These are phyloP conservation scores for Leccinum subtestaceum DNA, from an alignment of 768 basidiomycete genomes.

Conservation along the genomic window DNA sequence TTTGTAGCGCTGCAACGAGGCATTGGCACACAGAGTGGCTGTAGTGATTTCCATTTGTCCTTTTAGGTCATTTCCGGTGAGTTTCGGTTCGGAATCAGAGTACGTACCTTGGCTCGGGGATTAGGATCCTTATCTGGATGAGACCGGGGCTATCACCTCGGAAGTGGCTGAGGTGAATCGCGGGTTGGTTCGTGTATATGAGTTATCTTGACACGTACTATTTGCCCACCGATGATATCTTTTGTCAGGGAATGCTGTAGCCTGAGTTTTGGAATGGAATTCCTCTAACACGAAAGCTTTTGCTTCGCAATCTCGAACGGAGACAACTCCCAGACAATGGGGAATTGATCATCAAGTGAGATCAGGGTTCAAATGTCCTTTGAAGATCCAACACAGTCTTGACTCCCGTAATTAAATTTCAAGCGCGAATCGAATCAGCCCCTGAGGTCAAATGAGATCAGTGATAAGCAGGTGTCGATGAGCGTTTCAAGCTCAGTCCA, in stretches of 20 bases:
- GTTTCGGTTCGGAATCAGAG: background rate
- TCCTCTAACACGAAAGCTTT: background rate
- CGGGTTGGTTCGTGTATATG: background rate
- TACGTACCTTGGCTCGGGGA: background rate
- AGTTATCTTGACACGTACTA: background rate
- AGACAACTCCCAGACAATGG: background rate
- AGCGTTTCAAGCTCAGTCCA: background rate
- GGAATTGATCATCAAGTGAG: background rate
- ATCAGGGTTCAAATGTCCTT: background rate
- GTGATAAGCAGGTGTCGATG: background rate
- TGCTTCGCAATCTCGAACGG: background rate
- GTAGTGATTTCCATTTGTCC: background rate
- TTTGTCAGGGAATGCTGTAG: background rate
- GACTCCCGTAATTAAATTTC: background rate
- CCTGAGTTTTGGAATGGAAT: background rate
- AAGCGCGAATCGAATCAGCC: background rate
- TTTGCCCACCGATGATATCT: background rate
- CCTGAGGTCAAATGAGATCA: background rate
- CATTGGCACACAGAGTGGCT: background rate
- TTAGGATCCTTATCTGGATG: background rate
- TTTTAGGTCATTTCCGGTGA: background rate
- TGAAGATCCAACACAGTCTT: background rate
- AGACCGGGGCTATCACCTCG: background rate
- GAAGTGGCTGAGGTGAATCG: background rate
- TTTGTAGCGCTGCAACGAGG: background rate